Evolutionary conservation across 1,139 yeast species (phyloP), one percentile per base, ranked within the genome.

Genomic region (Kodamaea ohmeri): DNA sequence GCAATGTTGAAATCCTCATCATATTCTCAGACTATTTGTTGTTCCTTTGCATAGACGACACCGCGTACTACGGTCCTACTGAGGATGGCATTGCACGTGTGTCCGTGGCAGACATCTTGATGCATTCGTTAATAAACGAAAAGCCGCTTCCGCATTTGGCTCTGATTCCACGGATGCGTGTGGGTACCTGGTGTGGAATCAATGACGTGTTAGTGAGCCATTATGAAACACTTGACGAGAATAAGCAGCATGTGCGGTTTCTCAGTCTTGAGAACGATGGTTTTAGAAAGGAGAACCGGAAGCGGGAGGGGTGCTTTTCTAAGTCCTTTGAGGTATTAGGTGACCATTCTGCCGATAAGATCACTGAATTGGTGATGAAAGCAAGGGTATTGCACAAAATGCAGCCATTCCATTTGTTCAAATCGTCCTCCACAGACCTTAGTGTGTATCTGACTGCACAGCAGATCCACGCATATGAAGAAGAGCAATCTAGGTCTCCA

Each of bases 111-210:
- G 96, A 89, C 59, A 72, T 87, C 37, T 63, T 90, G 44, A 87
- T 89, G 94, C 95, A 90, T 54, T 87, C 96, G 0, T 68, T 90
- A 55, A 78, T 87, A 29, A 90, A 90, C 56, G 95, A 87, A 51
- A 84, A 83, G 32, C 95, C 96, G 0, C 67, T 90, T 31, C 77
- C 81, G 2, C 53, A 50, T 9, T 48, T 63, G 26, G 53, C 65
- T 0, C 72, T 71, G 34, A 63, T 89, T 20, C 96, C 97, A 0
- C 65, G 69, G 21, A 70, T 90, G 69, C 67, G 65, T 42, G 96
- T 89, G 2, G 68, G 68, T 11, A 73, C 77, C 5, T 88, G 94
- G 87, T 74, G 82, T 27, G 69, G 70, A 13, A 77, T 88, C n/a
- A 72, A 73, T 34, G 76, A 80, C 26, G 61, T 79, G 1, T 53